Base-by-base conservation (phyloP, 2,329 filamentous ascomycete genomes). In the Neospermospora avenae region DNA sequence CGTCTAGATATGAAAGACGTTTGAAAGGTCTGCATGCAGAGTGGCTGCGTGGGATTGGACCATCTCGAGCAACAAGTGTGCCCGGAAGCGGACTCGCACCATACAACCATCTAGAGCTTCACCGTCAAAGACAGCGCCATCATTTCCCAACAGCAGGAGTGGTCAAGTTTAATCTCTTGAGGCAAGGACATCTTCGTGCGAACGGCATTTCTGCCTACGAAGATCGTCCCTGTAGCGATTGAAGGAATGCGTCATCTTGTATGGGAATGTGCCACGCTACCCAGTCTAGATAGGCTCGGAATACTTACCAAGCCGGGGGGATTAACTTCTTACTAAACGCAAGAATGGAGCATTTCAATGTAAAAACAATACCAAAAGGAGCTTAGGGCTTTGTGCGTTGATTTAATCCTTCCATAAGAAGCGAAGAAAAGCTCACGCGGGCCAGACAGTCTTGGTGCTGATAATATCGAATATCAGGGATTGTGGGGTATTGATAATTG, bases 231-330 rank as follows among this genome's bases (percentile, higher is more conserved):
- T 63, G 55, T 34, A 59, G 64, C 39, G 57, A 63, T 61, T 41
- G 39, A 56, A 68, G 66, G 70, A 71, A 71, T 71, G 69, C 67
- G 63, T 69, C 64, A 70, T 69, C 63, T 69, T 61, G 60, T 45
- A 48, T 42, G 59, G 64, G 65, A 56, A 70, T 70, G 68, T 63
- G 63, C 57, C 44, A 64, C 64, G 58, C 57, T 62, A 46, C 58
- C 46, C 37, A 45, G 51, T 31, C 44, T 22, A 60, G 58, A 45
- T 58, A 58, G 55, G 52, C 49, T 45, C 51, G 20, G 51, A 57
- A 61, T 55, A 44, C n/a, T 45, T 20, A 44, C 54, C 48, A 39
- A 55, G 53, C 35, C 39, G 54, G 46, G 54, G 45, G 39, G 39
- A 10, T n/a, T 5, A 31, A 18, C 37, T 41, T 28, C 51, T 34